phyloP scores from a whole-genome alignment of 495 filamentous ascomycete species.

The Aspergillus leporis region DNA sequence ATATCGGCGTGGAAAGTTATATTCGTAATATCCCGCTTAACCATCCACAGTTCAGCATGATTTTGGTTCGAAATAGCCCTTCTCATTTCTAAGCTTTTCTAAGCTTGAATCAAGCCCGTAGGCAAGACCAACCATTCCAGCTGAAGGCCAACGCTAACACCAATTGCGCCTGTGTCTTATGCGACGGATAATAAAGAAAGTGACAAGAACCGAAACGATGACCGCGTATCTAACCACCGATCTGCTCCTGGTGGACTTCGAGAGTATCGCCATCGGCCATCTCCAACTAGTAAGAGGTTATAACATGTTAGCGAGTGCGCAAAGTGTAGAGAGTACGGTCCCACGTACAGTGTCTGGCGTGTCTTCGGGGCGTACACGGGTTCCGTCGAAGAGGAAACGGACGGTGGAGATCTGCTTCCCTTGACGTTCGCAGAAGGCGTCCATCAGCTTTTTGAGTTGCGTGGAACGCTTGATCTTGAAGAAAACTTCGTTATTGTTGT shows the following conservation, averaged over 20 bases:
- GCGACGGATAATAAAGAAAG: conserved; percentile 6
- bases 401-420: conserved; percentile 84
- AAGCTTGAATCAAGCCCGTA: conserved; percentile 1
- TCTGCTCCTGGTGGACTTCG: conserved; percentile 98
- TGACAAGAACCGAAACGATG: background rate
- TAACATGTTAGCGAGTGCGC: conserved; percentile 2
- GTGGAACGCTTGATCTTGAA: conserved; percentile 99
- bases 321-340: background rate
- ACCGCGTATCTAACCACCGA: conserved; percentile 60
- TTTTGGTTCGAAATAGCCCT: background rate
- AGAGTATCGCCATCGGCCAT: conserved; percentile 97
- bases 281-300: conserved; percentile 66
- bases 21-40: background rate
- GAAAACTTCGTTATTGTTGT: conserved; percentile 99
- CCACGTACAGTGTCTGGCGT: conserved; percentile 86
- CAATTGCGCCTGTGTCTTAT: conserved; percentile 17
- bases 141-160: conserved; percentile 12
- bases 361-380: conserved; percentile 83
- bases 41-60: background rate
- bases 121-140: conserved; percentile 5
- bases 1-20: background rate
- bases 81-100: conserved; percentile 1
- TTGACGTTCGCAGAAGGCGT: conserved; percentile 95
- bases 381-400: conserved; percentile 94
- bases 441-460: conserved; percentile 96